phyloP scores from a whole-genome alignment of 495 filamentous ascomycete species.

The Aspergillus leporis region DNA sequence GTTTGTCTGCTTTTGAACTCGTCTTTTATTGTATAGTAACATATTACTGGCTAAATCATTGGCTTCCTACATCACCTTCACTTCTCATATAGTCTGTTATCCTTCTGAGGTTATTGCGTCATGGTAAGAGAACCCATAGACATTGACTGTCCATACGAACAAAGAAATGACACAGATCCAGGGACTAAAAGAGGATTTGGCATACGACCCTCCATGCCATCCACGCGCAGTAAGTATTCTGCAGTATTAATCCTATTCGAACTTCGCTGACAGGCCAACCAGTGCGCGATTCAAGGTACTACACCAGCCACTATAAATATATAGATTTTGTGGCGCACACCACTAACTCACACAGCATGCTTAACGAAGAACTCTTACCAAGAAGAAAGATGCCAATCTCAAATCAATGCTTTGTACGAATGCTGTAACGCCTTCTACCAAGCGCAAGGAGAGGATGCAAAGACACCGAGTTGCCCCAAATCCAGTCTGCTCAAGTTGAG shows the following conservation, averaged over 20 bases:
- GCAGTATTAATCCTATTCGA: not conserved
- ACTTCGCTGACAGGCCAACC: slow-evolving; percentile 15
- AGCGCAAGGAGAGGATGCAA: slow-evolving; percentile 72
- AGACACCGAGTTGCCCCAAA: slow-evolving; percentile 83
- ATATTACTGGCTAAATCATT: not conserved
- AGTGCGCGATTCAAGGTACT: slow-evolving; percentile 90
- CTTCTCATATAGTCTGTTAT: not conserved
- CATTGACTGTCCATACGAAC: not conserved
- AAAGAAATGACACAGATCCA: slow-evolving; percentile 17
- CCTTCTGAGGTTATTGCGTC: slow-evolving; percentile 31
- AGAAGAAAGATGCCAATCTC: slow-evolving; percentile 76
- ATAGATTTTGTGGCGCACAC: slow-evolving; percentile 4
- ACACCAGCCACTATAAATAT: not conserved
- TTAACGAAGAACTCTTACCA: slow-evolving; percentile 81
- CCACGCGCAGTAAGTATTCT: slow-evolving; percentile 71
- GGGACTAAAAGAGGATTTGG: slow-evolving; percentile 67
- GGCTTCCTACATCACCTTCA: not conserved
- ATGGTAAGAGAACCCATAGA: slow-evolving; percentile 38
- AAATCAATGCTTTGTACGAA: slow-evolving; percentile 91
- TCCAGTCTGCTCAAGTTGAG: slow-evolving; percentile 75
- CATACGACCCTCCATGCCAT: slow-evolving; percentile 80
- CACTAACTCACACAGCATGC: slow-evolving; percentile 60
- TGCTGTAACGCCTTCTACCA: slow-evolving; percentile 92
- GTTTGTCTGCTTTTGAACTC: not conserved
- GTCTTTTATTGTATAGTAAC: not conserved